phyloP scores from a whole-genome alignment of 1,139 yeast genomes.

The Hansenula sp. region DNA sequence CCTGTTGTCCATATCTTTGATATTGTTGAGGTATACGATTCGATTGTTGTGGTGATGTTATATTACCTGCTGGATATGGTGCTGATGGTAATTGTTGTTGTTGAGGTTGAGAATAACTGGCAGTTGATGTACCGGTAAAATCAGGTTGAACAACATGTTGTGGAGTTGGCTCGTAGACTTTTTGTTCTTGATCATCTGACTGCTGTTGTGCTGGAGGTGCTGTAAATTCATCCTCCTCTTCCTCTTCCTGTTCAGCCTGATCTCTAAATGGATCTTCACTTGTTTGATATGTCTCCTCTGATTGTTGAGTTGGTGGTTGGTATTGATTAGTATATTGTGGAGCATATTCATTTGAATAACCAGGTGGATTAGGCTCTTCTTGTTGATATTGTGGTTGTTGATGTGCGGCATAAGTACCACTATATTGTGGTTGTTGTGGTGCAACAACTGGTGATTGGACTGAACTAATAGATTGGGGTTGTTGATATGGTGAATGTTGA shows the following conservation, averaged over 20 bases:
- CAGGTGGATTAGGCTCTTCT: neutral
- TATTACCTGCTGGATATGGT: constrained; percentile 4
- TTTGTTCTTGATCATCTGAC: neutral
- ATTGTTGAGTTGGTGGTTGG: neutral
- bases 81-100: neutral
- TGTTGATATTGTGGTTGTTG: constrained; percentile 2
- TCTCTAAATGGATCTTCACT: neutral
- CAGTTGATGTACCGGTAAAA: neutral
- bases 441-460: neutral
- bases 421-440: neutral
- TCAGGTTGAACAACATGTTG: constrained; percentile 1
- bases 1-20: neutral
- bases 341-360: neutral
- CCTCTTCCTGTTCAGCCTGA: constrained; percentile 2
- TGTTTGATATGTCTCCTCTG: neutral
- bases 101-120: neutral
- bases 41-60: constrained; percentile 1
- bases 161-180: constrained; percentile 1
- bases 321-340: neutral
- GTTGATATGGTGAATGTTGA: constrained; percentile 6
- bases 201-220: constrained; percentile 5
- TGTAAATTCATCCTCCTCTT: constrained; percentile 5
- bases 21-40: neutral
- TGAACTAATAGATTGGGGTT: neutral
- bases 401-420: neutral